Conservation (phyloP, 768 basidiomycete species). For the Pleurotus tuber-regium region DNA sequence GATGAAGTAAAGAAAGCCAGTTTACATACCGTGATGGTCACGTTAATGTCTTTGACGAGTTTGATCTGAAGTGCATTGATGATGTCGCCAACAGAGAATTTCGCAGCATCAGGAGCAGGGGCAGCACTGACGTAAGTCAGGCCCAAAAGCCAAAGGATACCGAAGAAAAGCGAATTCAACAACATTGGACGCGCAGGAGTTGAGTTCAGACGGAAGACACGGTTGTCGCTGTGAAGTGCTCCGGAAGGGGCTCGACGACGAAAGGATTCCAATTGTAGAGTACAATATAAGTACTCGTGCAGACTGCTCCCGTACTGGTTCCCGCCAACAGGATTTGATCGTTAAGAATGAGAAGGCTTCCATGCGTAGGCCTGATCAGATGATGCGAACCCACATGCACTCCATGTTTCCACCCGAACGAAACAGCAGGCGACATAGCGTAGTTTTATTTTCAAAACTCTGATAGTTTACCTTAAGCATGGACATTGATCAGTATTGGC, state of each 20-base stretch:
- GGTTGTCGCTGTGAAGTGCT: conserved; percentile 6
- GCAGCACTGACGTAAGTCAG: conserved; percentile 22
- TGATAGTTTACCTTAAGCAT: too few species aligned
- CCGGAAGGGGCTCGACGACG: not conserved
- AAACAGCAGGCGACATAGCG: too few species aligned
- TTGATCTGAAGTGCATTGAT: conserved; percentile 38
- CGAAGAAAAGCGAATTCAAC: conserved; percentile 19
- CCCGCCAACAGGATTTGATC: too few species aligned
- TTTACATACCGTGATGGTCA: conserved; percentile 33
- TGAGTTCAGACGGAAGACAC: too few species aligned
- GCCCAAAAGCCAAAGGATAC: conserved; percentile 21
- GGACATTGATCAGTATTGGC: too few species aligned
- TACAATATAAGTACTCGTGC: too few species aligned
- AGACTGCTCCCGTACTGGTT: not conserved
- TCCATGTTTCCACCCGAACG: too few species aligned
- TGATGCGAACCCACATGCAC: conserved; percentile 7
- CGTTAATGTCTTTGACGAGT: conserved; percentile 37
- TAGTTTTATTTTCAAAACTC: too few species aligned
- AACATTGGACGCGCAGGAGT: conserved; percentile 4
- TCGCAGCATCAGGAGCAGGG: conserved; percentile 18
- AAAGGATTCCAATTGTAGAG: too few species aligned
- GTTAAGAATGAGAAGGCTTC: not conserved
- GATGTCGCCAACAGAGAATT: conserved; percentile 32
- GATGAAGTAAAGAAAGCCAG: not conserved
- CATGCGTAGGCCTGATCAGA: conserved; percentile 4